Conservation (phyloP, 495 filamentous ascomycete species). For the Penicillium silybi region DNA sequence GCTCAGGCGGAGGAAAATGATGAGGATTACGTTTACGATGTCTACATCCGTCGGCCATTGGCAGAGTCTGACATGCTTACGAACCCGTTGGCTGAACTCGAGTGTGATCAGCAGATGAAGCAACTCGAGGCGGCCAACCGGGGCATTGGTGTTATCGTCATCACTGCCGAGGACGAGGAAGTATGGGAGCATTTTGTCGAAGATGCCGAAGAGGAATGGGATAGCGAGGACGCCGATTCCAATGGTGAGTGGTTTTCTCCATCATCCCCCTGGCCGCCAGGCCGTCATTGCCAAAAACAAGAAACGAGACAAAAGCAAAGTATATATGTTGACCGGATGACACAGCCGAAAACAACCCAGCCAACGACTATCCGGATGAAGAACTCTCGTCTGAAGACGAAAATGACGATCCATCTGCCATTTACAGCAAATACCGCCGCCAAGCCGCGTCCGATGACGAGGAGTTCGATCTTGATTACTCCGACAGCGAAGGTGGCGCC, state of each 20-base stretch:
- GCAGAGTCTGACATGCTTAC: slow-evolving; percentile 25
- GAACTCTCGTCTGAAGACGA: slow-evolving; percentile 58
- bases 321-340: not conserved
- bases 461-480: slow-evolving; percentile 49
- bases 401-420: slow-evolving; percentile 45
- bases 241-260: slow-evolving; percentile 46
- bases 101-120: slow-evolving; percentile 30
- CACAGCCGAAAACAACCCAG: slow-evolving; percentile 60
- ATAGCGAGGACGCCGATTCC: slow-evolving; percentile 60
- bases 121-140: slow-evolving; percentile 28
- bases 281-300: not conserved
- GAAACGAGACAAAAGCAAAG: not conserved
- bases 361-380: slow-evolving; percentile 66
- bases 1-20: slow-evolving; percentile 37
- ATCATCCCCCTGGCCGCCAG: not conserved
- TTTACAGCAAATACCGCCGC: slow-evolving; percentile 39
- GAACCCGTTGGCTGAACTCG: slow-evolving; percentile 31
- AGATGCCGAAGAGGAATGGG: slow-evolving; percentile 52
- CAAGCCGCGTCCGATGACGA: slow-evolving; percentile 51
- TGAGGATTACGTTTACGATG: slow-evolving; percentile 61
- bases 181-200: slow-evolving; percentile 56
- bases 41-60: slow-evolving; percentile 51
- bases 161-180: slow-evolving; percentile 54
- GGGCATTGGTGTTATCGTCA: slow-evolving; percentile 55
- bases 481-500: slow-evolving; percentile 40